Evolutionary conservation across 2,329 filamentous ascomycete genomes (phyloP).

Genomic region (Clarireedia sp.): DNA sequence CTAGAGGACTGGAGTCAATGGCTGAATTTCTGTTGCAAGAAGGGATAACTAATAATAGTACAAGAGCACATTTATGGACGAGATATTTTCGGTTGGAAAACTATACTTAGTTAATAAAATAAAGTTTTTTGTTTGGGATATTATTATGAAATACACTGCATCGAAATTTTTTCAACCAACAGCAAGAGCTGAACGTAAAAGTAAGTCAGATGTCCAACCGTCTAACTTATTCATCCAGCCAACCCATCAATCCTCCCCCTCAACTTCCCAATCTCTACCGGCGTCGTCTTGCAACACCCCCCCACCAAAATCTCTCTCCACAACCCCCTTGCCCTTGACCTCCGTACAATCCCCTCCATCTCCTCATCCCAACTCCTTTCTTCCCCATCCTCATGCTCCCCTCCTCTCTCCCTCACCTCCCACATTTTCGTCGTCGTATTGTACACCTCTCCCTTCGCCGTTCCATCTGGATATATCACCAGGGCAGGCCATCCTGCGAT

Average conservation of each 20-base stretch:
- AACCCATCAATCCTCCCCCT: constrained; percentile 21
- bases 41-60: not conserved
- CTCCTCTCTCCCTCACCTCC: constrained; percentile 36
- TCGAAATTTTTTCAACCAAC: no score
- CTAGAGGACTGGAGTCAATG: not conserved
- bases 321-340: constrained; percentile 16
- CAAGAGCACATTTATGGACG: no score
- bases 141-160: no score
- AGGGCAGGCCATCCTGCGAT: constrained; percentile 44
- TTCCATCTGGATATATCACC: constrained; percentile 62
- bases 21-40: not conserved
- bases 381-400: constrained; percentile 4
- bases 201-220: no score
- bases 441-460: constrained; percentile 56
- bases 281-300: constrained; percentile 39
- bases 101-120: no score
- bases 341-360: constrained; percentile 30
- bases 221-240: not conserved
- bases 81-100: no score
- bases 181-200: no score
- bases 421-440: constrained; percentile 55
- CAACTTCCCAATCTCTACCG: constrained; percentile 25
- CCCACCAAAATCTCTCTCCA: constrained; percentile 34
- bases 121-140: no score
- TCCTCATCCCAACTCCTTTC: constrained; percentile 31